Evolutionary conservation across 495 filamentous ascomycete genomes (phyloP).

Genomic region (Neurospora sp.): DNA sequence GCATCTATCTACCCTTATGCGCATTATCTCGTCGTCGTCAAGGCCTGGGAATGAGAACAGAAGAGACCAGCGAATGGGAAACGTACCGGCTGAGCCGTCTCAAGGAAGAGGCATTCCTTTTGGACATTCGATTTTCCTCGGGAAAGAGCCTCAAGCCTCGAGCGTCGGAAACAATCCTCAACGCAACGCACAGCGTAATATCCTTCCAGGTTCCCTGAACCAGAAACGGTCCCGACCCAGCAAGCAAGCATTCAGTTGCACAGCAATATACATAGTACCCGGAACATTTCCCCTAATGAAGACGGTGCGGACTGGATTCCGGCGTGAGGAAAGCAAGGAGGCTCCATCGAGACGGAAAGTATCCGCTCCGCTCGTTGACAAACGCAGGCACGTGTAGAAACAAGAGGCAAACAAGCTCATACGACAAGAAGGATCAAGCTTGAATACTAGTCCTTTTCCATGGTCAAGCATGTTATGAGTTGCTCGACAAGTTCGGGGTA

Average conservation of each 20-base stretch:
- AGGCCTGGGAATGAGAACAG: not conserved
- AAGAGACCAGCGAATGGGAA: not conserved
- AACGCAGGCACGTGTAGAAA: not conserved
- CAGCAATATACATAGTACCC: not conserved
- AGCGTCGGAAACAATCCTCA: not conserved
- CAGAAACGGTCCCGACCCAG: not conserved
- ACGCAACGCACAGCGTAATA: not conserved
- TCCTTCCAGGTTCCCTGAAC: not conserved
- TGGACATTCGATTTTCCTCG: not conserved
- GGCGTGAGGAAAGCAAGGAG: not conserved
- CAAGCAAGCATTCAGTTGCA: not conserved
- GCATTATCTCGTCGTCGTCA: not conserved
- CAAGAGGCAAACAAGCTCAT: not conserved
- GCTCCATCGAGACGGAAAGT: not conserved
- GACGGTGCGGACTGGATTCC: not conserved
- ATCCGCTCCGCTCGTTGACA: not conserved
- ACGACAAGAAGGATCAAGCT: not conserved
- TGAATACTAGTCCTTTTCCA: not conserved
- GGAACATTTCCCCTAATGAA: not conserved
- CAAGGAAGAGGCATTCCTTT: not conserved
- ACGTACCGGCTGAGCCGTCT: not conserved
- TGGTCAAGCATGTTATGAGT: not conserved
- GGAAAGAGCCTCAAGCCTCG: not conserved
- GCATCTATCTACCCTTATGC: not conserved
- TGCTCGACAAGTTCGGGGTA: not conserved